Conservation (phyloP, 257 asterid species). For the Cynanchum wilfordii region DNA sequence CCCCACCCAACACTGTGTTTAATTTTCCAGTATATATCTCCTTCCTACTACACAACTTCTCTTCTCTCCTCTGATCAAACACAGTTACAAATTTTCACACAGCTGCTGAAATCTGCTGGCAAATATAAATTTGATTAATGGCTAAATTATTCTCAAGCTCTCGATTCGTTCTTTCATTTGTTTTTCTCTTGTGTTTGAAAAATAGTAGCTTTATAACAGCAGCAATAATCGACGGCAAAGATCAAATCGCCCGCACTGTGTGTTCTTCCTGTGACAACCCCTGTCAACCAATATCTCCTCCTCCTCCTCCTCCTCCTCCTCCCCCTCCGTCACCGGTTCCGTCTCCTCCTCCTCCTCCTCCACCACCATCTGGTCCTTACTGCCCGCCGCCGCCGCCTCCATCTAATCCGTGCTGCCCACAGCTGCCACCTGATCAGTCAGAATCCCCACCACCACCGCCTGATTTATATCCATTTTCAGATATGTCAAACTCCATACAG, state of each 20-base stretch:
- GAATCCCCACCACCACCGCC: too few relatives aligned
- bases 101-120: background rate
- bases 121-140: conserved; percentile 16
- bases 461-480: too few relatives aligned
- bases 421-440: too few relatives aligned
- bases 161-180: conserved; percentile 14
- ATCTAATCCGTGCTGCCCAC: conserved; percentile 32
- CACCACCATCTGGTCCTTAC: conserved; percentile 23
- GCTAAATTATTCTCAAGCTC: conserved; percentile 15
- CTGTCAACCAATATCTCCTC: conserved; percentile 57
- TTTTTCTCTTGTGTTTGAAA: conserved; percentile 20
- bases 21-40: too few relatives aligned
- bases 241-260: conserved; percentile 57
- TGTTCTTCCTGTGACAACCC: conserved; percentile 72
- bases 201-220: conserved; percentile 28
- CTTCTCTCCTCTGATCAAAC: too few relatives aligned
- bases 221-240: conserved; percentile 35
- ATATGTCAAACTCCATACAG: too few relatives aligned
- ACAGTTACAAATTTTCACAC: background rate
- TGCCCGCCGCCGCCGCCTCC: conserved; percentile 15
- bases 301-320: conserved; percentile 37
- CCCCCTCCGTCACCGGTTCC: conserved; percentile 23
- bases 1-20: too few relatives aligned
- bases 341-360: conserved; percentile 37
- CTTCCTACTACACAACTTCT: too few relatives aligned